phyloP scores from a whole-genome alignment of 345 rosid genomes.

The Arabis hirsuta region DNA sequence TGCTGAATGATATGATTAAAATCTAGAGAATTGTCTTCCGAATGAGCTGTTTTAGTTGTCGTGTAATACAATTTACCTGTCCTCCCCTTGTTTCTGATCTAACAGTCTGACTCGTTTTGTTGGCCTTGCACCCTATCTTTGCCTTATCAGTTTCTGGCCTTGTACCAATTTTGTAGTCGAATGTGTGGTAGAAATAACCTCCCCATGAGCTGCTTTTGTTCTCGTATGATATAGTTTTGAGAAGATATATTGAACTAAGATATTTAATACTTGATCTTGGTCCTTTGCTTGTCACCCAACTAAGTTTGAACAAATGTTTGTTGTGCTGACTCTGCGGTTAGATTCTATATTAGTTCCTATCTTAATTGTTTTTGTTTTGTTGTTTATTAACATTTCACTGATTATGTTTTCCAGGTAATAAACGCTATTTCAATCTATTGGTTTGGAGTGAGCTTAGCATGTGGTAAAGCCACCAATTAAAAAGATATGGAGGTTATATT shows the following conservation, averaged over 20 bases:
- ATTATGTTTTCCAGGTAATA: slow-evolving; percentile 26
- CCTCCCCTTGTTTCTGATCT: not conserved
- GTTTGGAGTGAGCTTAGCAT: slow-evolving; percentile 69
- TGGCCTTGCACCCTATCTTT: not conserved
- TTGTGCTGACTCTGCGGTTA: not conserved
- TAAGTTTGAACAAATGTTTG: not conserved
- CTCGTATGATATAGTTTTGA: too few species aligned
- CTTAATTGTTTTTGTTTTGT: not conserved
- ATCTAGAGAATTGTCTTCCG: too few species aligned
- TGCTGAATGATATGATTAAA: not conserved
- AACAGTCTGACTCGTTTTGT: not conserved
- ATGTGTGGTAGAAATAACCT: too few species aligned
- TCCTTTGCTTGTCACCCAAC: not conserved
- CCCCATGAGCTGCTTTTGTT: too few species aligned
- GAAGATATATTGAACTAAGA: too few species aligned
- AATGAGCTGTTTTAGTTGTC: too few species aligned
- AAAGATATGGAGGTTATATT: slow-evolving; percentile 68
- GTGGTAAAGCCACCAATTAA: slow-evolving; percentile 64
- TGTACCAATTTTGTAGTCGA: too few species aligned
- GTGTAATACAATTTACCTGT: too few species aligned
- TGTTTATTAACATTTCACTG: not conserved
- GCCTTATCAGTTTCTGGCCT: too few species aligned
- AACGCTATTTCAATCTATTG: slow-evolving; percentile 49
- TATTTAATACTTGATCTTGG: not conserved
- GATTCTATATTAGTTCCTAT: not conserved